Conservation (phyloP, 129 eudicot genomes). For the Flaveria ramosissima region DNA sequence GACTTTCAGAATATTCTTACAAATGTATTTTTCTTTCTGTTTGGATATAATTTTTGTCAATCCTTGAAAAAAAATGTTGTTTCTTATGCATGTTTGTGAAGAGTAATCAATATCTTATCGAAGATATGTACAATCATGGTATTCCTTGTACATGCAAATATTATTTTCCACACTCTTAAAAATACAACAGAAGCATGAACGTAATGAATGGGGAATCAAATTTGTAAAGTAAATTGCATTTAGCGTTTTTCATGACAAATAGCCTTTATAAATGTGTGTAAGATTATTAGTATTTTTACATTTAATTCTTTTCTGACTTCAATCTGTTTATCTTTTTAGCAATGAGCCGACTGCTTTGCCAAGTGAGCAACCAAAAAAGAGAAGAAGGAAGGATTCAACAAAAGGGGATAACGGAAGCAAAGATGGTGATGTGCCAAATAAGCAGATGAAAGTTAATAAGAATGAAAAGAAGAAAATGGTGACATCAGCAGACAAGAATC, state of each 20-base stretch:
- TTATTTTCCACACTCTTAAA: neutral
- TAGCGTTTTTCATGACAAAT: neutral
- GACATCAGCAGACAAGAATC: slow-evolving; percentile 48
- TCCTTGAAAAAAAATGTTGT: slow-evolving; percentile 2
- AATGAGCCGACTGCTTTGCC: slow-evolving; percentile 59
- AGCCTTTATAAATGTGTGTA: slow-evolving; percentile 1
- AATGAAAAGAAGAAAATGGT: slow-evolving; percentile 57
- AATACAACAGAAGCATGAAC: neutral
- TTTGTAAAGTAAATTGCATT: neutral
- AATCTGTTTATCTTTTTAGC: slow-evolving; percentile 36
- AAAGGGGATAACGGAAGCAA: slow-evolving; percentile 53
- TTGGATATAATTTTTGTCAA: neutral
- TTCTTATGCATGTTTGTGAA: slow-evolving; percentile 1
- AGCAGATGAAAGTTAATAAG: slow-evolving; percentile 60
- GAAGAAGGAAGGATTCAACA: slow-evolving; percentile 78
- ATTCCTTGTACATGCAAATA: neutral
- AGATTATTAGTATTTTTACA: neutral
- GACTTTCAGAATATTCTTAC: neutral
- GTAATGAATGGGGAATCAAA: slow-evolving; percentile 12
- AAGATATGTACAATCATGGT: neutral
- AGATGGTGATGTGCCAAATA: slow-evolving; percentile 50
- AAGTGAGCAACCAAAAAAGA: slow-evolving; percentile 80
- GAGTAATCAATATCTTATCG: neutral
- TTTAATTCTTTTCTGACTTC: slow-evolving; percentile 17
- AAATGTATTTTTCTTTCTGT: neutral